These are phyloP conservation scores for Aspergillus neotritici DNA, from an alignment of 2,329 filamentous ascomycete species.

Conservation along the genomic window DNA sequence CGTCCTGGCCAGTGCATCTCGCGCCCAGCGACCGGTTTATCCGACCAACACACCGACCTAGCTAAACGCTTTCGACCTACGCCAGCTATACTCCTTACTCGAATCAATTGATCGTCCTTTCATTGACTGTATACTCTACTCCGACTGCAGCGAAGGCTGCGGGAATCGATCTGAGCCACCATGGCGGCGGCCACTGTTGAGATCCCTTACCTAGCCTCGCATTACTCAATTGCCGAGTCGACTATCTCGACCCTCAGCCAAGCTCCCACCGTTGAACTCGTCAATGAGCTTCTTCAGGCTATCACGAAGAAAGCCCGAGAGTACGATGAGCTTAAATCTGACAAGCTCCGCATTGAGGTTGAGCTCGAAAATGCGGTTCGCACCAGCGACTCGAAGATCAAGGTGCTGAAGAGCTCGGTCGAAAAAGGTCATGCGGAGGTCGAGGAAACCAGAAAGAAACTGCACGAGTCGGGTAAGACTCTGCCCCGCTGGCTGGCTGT, in stretches of 20 bases:
- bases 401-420: conserved; percentile 71
- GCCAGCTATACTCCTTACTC: background rate
- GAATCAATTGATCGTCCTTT: conserved; percentile 1
- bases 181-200: conserved; percentile 56
- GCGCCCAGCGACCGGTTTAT: conserved; percentile 1
- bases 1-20: conserved; percentile 10
- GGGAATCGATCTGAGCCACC: conserved; percentile 11
- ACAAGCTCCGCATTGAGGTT: conserved; percentile 84
- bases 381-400: conserved; percentile 73
- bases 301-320: conserved; percentile 76
- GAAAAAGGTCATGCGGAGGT: conserved; percentile 81
- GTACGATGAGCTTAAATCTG: conserved; percentile 72
- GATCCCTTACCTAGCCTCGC: conserved; percentile 54
- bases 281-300: conserved; percentile 66
- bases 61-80: background rate
- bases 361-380: conserved; percentile 88
- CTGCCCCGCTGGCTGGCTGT: background rate
- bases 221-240: conserved; percentile 53
- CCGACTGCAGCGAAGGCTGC: conserved; percentile 5
- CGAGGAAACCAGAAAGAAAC: conserved; percentile 71
- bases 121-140: too few relatives aligned
- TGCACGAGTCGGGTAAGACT: conserved; percentile 70
- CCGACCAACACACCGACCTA: conserved; percentile 21
- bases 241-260: conserved; percentile 52
- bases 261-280: conserved; percentile 67